Percentiles rank a stretch among this genome's conserved stretches.
Evolutionary conservation across 805 yeast species (phyloP).

Genomic region (Kodamaea leandrae): DNA sequence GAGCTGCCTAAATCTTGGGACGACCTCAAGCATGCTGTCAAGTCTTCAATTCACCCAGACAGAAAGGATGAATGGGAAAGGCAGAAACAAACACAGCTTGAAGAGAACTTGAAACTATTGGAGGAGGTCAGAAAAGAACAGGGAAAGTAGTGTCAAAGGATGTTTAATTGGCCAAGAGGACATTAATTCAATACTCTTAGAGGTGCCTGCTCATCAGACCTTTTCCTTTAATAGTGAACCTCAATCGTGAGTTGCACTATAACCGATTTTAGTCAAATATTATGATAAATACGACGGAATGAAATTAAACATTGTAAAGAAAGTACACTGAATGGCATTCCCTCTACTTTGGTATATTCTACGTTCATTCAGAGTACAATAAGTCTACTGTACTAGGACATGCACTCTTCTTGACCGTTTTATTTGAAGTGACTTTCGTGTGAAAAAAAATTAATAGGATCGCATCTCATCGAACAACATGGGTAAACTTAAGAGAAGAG

Average conservation of each 20-base stretch:
- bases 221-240: no score
- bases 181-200: no score
- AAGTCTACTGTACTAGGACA: no score
- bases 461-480: conserved; percentile 34
- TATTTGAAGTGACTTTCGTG: not conserved
- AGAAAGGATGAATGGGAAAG: conserved; percentile 11
- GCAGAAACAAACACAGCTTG: conserved; percentile 10
- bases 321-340: no score
- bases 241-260: no score
- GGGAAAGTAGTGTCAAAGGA: conserved; percentile 3
- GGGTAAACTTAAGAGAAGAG: conserved; percentile 74
- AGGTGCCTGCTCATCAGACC: no score
- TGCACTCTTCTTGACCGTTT: not conserved
- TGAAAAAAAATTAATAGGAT: conserved; percentile 1
- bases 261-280: no score
- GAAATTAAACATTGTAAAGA: no score
- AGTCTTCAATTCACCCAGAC: conserved; percentile 30
- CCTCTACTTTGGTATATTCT: no score
- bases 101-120: conserved; percentile 9
- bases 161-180: no score
- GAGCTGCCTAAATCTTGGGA: conserved; percentile 39
- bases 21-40: conserved; percentile 33
- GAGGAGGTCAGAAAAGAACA: conserved; percentile 12
- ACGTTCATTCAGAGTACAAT: no score
- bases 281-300: no score